A percentile compares a stretch with the other conserved stretches of the same genome.
Evolutionary conservation across 441 rosid species (phyloP).

Genomic region (Francoa sonchifolia): DNA sequence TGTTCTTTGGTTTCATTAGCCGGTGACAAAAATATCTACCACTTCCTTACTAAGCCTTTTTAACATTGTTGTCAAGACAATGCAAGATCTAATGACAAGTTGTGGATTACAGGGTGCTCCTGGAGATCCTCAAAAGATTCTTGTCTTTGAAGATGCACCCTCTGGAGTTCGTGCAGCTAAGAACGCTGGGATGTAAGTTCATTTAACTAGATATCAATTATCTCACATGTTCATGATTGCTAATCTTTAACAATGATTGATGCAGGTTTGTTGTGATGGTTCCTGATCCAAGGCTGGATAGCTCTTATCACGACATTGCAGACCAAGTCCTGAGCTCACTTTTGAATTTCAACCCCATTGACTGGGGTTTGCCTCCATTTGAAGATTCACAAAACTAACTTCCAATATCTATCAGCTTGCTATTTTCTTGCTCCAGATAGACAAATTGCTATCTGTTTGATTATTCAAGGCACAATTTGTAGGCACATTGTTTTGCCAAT

Average conservation of each 20-base stretch:
- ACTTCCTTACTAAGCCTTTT: too few species aligned
- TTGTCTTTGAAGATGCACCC: conserved; percentile 95
- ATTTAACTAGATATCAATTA: too few species aligned
- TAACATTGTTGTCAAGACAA: too few species aligned
- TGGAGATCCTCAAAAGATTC: conserved; percentile 34
- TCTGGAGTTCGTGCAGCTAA: conserved; percentile 81
- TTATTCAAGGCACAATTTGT: too few species aligned
- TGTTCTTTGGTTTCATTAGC: too few species aligned
- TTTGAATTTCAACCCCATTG: conserved; percentile 46
- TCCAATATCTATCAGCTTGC: background rate
- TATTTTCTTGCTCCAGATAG: too few species aligned
- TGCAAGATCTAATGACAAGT: conserved; percentile 7
- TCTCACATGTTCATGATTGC: too few species aligned
- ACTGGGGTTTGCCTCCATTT: conserved; percentile 66
- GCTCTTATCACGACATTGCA: conserved; percentile 40
- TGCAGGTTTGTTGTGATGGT: conserved; percentile 70
- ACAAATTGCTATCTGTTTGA: background rate
- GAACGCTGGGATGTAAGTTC: conserved; percentile 82
- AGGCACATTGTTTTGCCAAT: too few species aligned
- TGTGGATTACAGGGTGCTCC: conserved; percentile 44
- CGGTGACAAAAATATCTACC: too few species aligned
- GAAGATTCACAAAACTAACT: conserved; percentile 22
- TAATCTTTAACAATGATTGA: background rate
- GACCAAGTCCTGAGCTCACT: conserved; percentile 65
- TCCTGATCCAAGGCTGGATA: conserved; percentile 73